phyloP scores from a whole-genome alignment of 2,329 filamentous ascomycete species.

The Fusarium nelsonii region DNA sequence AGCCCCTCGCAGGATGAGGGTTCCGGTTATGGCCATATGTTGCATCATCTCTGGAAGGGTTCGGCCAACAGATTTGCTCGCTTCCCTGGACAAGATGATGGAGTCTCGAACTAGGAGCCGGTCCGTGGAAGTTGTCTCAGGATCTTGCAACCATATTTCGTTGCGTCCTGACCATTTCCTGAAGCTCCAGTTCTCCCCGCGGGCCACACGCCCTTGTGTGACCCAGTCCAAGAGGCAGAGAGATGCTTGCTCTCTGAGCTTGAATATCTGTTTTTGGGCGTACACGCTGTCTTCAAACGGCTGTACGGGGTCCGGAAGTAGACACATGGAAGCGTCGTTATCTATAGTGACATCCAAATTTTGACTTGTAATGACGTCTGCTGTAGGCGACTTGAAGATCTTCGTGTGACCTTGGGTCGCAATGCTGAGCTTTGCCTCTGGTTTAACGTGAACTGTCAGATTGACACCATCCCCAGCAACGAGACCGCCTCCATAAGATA shows the following conservation, averaged over 20 bases:
- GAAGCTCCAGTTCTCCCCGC: slow-evolving; percentile 91
- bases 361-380: slow-evolving; percentile 69
- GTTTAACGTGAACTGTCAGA: slow-evolving; percentile 75
- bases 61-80: slow-evolving; percentile 55
- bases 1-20: slow-evolving; percentile 82
- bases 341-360: slow-evolving; percentile 64
- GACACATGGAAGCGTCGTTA: slow-evolving; percentile 67
- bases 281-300: slow-evolving; percentile 89
- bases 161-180: slow-evolving; percentile 84
- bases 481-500: slow-evolving; percentile 95
- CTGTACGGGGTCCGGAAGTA: slow-evolving; percentile 92
- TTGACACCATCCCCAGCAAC: slow-evolving; percentile 87
- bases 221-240: slow-evolving; percentile 95
- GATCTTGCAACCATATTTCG: slow-evolving; percentile 76
- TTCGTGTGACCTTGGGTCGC: slow-evolving; percentile 89
- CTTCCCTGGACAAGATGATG: slow-evolving; percentile 75
- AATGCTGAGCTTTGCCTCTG: slow-evolving; percentile 74
- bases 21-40: slow-evolving; percentile 82
- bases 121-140: slow-evolving; percentile 52
- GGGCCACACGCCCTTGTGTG: slow-evolving; percentile 84
- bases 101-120: slow-evolving; percentile 87
- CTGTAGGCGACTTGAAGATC: slow-evolving; percentile 83
- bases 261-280: slow-evolving; percentile 85
- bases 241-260: slow-evolving; percentile 66
- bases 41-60: slow-evolving; percentile 75